A percentile compares a stretch with the other conserved stretches of the same genome.
Conservation (phyloP, 1,284 basidiomycete genomes). For the Pseudozyma hubeiensis region DNA sequence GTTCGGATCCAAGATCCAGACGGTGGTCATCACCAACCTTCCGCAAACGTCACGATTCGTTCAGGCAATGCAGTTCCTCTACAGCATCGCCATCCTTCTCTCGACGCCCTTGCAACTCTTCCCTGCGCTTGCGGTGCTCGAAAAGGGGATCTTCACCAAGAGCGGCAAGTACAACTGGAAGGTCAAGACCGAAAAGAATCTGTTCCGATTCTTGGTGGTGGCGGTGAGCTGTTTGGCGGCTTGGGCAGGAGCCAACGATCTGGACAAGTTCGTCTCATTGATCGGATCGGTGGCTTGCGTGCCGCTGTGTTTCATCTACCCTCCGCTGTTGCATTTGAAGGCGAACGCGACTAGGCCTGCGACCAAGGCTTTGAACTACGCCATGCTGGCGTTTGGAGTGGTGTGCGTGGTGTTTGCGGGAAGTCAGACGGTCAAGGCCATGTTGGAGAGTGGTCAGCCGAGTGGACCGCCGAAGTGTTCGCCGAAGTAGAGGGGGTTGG, state of each 20-base stretch:
- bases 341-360: constrained; percentile 78
- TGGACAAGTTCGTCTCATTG: constrained; percentile 97
- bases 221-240: constrained; percentile 80
- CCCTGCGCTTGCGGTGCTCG: constrained; percentile 95
- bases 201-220: constrained; percentile 83
- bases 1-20: constrained; percentile 87
- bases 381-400: constrained; percentile 84
- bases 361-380: constrained; percentile 80
- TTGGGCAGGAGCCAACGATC: constrained; percentile 85
- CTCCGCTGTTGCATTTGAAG: constrained; percentile 91
- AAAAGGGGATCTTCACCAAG: constrained; percentile 88
- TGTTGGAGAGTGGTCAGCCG: constrained; percentile 35
- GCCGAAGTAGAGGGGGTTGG: constrained; percentile 11
- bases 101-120: constrained; percentile 91
- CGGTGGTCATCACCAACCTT: constrained; percentile 94
- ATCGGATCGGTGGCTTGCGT: constrained; percentile 94
- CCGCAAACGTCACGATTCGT: constrained; percentile 87
- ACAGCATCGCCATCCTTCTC: constrained; percentile 83
- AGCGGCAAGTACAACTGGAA: constrained; percentile 82
- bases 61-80: constrained; percentile 78
- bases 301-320: constrained; percentile 91
- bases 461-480: constrained; percentile 28
- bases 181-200: constrained; percentile 87
- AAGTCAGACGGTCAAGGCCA: constrained; percentile 74
- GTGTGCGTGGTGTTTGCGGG: constrained; percentile 87